These are phyloP conservation scores for Podochytrium sp. DNA, from an alignment of 192 early-diverging fungal species.

Conservation along the genomic window DNA sequence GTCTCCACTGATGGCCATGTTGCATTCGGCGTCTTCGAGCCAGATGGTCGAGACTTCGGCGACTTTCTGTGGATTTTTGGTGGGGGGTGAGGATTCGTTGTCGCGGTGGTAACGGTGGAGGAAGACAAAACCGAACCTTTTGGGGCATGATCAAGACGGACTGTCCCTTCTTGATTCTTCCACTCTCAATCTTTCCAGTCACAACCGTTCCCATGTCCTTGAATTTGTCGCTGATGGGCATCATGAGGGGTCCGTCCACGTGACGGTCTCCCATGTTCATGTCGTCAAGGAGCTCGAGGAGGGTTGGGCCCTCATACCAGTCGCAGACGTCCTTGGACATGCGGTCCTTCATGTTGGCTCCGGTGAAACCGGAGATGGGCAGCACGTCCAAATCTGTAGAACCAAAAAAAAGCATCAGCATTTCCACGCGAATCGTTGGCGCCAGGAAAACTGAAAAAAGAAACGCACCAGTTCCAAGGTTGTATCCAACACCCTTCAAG, in stretches of 20 bases:
- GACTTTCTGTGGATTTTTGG: conserved; percentile 38
- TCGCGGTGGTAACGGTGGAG: no score
- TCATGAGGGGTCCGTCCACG: conserved; percentile 83
- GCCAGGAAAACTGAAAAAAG: not conserved
- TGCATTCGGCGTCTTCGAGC: conserved; percentile 81
- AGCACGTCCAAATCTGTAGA: conserved; percentile 77
- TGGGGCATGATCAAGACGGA: conserved; percentile 92
- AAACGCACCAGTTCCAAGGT: conserved; percentile 68
- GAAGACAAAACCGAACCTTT: conserved; percentile 58
- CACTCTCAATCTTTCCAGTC: conserved; percentile 96
- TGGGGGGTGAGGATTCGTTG: no score
- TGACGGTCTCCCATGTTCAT: conserved; percentile 87
- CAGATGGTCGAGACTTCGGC: conserved; percentile 84
- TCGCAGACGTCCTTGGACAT: conserved; percentile 51
- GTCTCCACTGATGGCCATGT: conserved; percentile 81
- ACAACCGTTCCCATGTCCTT: conserved; percentile 98
- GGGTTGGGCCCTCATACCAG: conserved; percentile 73
- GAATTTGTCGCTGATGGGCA: conserved; percentile 95
- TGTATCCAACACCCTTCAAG: conserved; percentile 89
- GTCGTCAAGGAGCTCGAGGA: conserved; percentile 84
- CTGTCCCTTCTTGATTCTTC: conserved; percentile 86
- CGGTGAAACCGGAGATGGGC: conserved; percentile 96
- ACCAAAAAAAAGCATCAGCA: no score
- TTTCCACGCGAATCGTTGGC: not conserved
- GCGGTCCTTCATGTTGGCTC: conserved; percentile 93